Conservation (phyloP, 345 rosid genomes). For the Trapa incisa region DNA sequence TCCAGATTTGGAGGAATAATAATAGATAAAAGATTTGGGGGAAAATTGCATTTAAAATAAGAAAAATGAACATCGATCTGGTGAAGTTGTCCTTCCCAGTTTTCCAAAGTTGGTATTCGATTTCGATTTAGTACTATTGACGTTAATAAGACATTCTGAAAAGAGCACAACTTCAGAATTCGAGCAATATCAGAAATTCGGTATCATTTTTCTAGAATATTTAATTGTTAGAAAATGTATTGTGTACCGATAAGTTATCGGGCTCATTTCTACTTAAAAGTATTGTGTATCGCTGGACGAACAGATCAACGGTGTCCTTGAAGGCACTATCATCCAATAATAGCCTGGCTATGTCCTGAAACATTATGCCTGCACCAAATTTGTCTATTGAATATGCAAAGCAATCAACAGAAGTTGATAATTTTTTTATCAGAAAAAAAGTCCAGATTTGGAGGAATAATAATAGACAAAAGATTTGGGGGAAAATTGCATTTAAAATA, state of each 20-base stretch:
- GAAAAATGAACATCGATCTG: too few relatives aligned
- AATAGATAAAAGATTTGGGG: too few relatives aligned
- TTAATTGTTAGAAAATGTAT: too few relatives aligned
- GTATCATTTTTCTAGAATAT: not conserved
- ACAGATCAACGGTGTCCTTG: slow-evolving; percentile 81
- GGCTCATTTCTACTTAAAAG: too few relatives aligned
- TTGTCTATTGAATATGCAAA: not conserved
- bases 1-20: not conserved
- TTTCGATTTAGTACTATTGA: too few relatives aligned
- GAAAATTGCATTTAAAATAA: too few relatives aligned
- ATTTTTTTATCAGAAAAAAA: too few relatives aligned
- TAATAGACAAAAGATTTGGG: too few relatives aligned
- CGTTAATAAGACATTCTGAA: not conserved
- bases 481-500: too few relatives aligned
- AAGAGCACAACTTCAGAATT: not conserved
- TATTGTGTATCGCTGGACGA: slow-evolving; percentile 89
- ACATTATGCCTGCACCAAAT: slow-evolving; percentile 66
- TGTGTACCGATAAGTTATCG: too few relatives aligned
- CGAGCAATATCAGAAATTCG: not conserved
- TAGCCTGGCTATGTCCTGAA: slow-evolving; percentile 89
- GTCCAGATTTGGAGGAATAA: not conserved
- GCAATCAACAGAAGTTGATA: not conserved
- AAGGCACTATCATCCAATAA: slow-evolving; percentile 78
- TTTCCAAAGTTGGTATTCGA: too few relatives aligned
- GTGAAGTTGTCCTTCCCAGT: too few relatives aligned